These are phyloP conservation scores for Meyerozyma athensensis DNA, from an alignment of 1,139 yeast species.

Conservation along the genomic window DNA sequence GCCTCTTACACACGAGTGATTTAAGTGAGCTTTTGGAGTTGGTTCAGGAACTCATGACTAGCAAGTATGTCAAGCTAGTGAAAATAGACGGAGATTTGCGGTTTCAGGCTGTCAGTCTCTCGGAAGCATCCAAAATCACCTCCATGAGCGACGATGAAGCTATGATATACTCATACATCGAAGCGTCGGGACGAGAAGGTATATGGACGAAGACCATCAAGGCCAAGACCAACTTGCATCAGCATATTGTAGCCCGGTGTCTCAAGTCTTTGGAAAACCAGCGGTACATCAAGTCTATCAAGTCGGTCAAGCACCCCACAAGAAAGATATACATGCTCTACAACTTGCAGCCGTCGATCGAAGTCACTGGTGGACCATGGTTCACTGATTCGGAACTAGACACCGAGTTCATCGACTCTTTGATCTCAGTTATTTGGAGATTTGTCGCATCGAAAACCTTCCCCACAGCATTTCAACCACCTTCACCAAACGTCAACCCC, in stretches of 20 bases:
- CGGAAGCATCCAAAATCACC: constrained; percentile 67
- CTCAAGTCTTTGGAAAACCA: constrained; percentile 79
- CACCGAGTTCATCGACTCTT: constrained; percentile 83
- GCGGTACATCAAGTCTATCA: constrained; percentile 82
- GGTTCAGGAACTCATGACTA: constrained; percentile 63
- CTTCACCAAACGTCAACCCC: constrained; percentile 22
- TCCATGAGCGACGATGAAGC: constrained; percentile 86
- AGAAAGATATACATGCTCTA: constrained; percentile 94
- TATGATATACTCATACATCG: constrained; percentile 85
- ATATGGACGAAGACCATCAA: constrained; percentile 94
- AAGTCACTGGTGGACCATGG: constrained; percentile 99
- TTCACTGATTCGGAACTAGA: constrained; percentile 94
- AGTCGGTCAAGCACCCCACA: constrained; percentile 93
- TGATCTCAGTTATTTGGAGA: constrained; percentile 83
- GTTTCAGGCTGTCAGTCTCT: constrained; percentile 66
- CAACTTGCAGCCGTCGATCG: constrained; percentile 87
- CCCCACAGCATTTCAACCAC: constrained; percentile 61
- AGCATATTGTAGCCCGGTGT: constrained; percentile 83
- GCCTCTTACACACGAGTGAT: constrained; percentile 30
- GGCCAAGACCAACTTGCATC: constrained; percentile 88
- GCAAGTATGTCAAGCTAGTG: constrained; percentile 63
- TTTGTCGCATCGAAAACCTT: constrained; percentile 70
- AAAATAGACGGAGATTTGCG: constrained; percentile 60
- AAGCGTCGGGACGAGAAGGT: constrained; percentile 92
- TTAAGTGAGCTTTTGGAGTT: constrained; percentile 49